Evolutionary conservation across 495 filamentous ascomycete species (phyloP), one percentile per base, ranked within the genome.

Genomic region (Penicillium fimorum): DNA sequence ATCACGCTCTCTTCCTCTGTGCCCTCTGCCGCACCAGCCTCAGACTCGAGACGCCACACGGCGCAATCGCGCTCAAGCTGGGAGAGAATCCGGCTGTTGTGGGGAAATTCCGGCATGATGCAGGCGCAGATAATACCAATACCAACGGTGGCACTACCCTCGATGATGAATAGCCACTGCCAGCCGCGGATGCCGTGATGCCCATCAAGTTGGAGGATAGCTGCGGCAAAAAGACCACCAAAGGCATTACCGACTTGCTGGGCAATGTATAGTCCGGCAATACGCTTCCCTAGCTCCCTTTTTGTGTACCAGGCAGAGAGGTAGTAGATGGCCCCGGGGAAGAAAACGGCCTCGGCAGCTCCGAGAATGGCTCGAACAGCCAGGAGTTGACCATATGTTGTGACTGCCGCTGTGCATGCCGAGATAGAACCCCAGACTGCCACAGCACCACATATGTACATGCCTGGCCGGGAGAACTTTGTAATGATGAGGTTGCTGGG

Each of bases 401-500:
- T 50, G 1, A 67, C 70, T 1, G 60, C 62, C 8, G 68, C 58
- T 15, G 80, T 80, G 9, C 68, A 70, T 9, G 72, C 75, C 2
- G 78, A 76, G 24, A 81, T 73, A 9, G 72, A 53, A 1, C 76
- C 78, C 81, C 79, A 84, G 47, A 80, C 61, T 0, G 73, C 68
- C 58, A 81, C 76, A 29, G 71, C 76, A 33, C 63, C 59, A 52
- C 61, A 64, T 29, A 73, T 71, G 50, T 68, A 69, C 55, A 67
- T 61, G 17, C 61, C 73, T 2, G 69, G 67, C 1, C 67, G 61
- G 11, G 64, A 51, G n/a, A 72, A 47, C 29, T 61, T 61, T 50
- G 82, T 85, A 9, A 85, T 67, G 46, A 84, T 76, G 7, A 86
- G 64, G 57, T 86, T 86, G 10, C 79, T 83, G 1, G 83, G 84